Percentiles rank a stretch among this genome's conserved stretches.
Conservation (phyloP, 1,139 yeast species). For the Geotrichum aggregatum region DNA sequence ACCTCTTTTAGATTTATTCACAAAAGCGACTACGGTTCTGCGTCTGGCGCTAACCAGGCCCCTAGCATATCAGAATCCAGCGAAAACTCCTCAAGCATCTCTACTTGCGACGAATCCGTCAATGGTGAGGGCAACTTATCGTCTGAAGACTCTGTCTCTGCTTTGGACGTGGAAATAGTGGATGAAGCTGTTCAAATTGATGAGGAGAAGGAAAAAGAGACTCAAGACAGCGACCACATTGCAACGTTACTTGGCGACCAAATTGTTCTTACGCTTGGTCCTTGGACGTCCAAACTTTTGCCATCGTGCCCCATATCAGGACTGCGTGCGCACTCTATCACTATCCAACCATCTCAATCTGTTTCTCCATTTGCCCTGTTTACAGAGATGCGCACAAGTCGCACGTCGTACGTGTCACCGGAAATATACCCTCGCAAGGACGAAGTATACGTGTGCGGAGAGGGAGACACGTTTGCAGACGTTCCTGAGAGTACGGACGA, state of each 20-base stretch:
- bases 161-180: not conserved
- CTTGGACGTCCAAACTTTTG: constrained; percentile 88
- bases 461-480: constrained; percentile 85
- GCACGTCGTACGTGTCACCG: constrained; percentile 68
- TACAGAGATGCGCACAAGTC: constrained; percentile 74
- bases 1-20: constrained; percentile 15
- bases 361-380: constrained; percentile 92
- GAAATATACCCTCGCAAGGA: constrained; percentile 93
- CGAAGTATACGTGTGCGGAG: constrained; percentile 96
- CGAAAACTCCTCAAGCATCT: constrained; percentile 18
- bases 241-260: constrained; percentile 56
- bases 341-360: constrained; percentile 65
- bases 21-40: constrained; percentile 10
- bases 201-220: constrained; percentile 9
- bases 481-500: constrained; percentile 94
- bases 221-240: constrained; percentile 11
- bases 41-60: constrained; percentile 3
- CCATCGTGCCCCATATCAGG: constrained; percentile 94
- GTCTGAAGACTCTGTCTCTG: constrained; percentile 17
- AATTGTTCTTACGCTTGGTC: constrained; percentile 84
- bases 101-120: constrained; percentile 20
- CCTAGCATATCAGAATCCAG: constrained; percentile 21
- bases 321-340: constrained; percentile 88
- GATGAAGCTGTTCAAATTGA: constrained; percentile 1
- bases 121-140: constrained; percentile 17